A percentile compares a stretch with the other conserved stretches of the same genome.
phyloP scores from a whole-genome alignment of 73 alveolate genomes.

The Breviolum minutum region DNA sequence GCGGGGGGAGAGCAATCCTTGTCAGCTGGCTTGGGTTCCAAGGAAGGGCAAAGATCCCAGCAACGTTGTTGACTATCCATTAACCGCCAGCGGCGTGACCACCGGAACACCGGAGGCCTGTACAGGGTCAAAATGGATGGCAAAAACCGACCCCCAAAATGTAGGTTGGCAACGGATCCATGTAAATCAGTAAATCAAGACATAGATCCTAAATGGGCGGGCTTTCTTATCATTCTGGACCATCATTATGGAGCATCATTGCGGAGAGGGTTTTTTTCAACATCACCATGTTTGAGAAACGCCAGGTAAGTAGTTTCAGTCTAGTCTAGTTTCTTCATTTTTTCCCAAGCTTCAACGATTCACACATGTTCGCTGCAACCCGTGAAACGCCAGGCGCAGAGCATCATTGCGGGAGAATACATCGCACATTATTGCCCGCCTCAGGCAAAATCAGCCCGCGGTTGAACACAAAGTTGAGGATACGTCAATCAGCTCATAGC shows the following conservation, averaged over 20 bases:
- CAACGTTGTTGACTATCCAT: conserved; percentile 72
- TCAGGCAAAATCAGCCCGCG: background rate
- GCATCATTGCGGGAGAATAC: conserved; percentile 77
- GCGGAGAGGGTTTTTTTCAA: too few species aligned
- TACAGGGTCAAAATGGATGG: background rate
- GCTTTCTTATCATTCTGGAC: too few species aligned
- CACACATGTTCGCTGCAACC: background rate
- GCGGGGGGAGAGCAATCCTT: background rate
- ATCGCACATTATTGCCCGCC: conserved; percentile 67
- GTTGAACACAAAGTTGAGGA: background rate
- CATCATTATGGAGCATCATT: too few species aligned
- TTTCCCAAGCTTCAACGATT: too few species aligned
- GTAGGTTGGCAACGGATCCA: background rate
- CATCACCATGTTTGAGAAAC: too few species aligned
- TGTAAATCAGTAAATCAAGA: background rate
- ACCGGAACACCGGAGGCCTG: conserved; percentile 93
- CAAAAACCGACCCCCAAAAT: too few species aligned
- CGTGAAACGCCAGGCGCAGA: conserved; percentile 12
- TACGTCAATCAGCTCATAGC: too few species aligned
- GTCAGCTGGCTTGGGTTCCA: background rate
- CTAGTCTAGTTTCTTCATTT: too few species aligned
- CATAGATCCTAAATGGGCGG: too few species aligned
- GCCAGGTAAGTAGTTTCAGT: too few species aligned
- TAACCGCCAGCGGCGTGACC: conserved; percentile 78
- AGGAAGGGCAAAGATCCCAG: conserved; percentile 78